Base-by-base conservation (phyloP, 371 early-diverging fungal genomes). In the Mortierella sp. region DNA sequence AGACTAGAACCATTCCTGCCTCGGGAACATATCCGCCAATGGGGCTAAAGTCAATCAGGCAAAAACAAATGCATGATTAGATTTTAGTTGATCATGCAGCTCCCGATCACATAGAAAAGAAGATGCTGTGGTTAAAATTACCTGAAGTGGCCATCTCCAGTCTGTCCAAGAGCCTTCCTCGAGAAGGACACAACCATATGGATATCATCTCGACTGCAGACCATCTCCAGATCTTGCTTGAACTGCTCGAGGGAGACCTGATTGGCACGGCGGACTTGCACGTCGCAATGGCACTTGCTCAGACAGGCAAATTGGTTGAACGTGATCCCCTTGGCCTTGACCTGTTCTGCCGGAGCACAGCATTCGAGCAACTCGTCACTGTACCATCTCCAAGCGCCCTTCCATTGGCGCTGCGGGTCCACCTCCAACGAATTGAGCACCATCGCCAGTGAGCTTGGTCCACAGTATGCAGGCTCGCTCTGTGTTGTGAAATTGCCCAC, bases 401-500 rank as follows among this genome's bases (percentile, higher is more conserved):
- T 97, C 97, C 98, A 97, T 29, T 90, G 89, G 75, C 94, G 90
- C 46, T 95, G 93, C 0, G 97, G 97, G 82, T 97, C 97, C 18
- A 98, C 95, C 83, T 96, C 96, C 51, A 98, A 88, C 3, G 97
- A 96, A 86, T 98, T 98, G 32, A 98, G 90, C 16, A 97, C 97
- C 95, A 97, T 97, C 49, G 97, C 96, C 85, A 96, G 92, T 54
- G 89, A 91, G 82, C 95, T 91, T 7, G 93, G 92, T 3, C 94
- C 94, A 89, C 94, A 93, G 83, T 90, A 96, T 24, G 97, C 96
- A 14, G 97, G 97, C 74, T 97, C 97, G 29, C 95, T 94, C 89
- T 98, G 98, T 41, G 95, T 96, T 4, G 97, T 96, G 83, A 97
- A 97, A 83, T 97, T 96, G 49, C 96, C 97, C 14, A 95, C 95